phyloP scores from a whole-genome alignment of 1,284 basidiomycete species.

The Boletus mariae region DNA sequence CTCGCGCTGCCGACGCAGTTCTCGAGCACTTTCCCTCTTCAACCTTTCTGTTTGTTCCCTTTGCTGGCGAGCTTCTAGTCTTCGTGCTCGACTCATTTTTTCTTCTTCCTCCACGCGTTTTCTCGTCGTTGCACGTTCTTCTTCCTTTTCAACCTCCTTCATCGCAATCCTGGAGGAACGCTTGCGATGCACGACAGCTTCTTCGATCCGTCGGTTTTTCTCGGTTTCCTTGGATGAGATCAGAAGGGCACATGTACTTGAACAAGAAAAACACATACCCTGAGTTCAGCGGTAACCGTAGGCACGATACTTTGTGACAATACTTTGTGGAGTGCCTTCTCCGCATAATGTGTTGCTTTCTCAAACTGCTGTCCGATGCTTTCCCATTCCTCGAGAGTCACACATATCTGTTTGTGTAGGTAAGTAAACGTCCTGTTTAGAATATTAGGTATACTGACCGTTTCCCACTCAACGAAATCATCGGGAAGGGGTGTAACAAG shows the following conservation, averaged over 20 bases:
- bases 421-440: conserved; percentile 4
- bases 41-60: conserved; percentile 61
- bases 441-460: conserved; percentile 47
- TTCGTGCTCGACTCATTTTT: conserved; percentile 56
- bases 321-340: conserved; percentile 72
- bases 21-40: conserved; percentile 53
- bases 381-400: conserved; percentile 80
- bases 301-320: conserved; percentile 67
- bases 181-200: conserved; percentile 74
- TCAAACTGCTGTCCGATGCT: conserved; percentile 67
- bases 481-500: conserved; percentile 32
- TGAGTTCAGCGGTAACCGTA: conserved; percentile 58
- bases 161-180: conserved; percentile 80
- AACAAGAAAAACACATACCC: conserved; percentile 19
- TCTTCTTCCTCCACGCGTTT: conserved; percentile 62
- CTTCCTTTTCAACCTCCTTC: conserved; percentile 69
- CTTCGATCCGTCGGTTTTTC: conserved; percentile 57
- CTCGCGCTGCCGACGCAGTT: conserved; percentile 53
- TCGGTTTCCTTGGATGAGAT: conserved; percentile 53
- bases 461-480: conserved; percentile 81
- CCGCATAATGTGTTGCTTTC: conserved; percentile 72
- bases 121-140: conserved; percentile 52
- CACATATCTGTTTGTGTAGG: conserved; percentile 55
- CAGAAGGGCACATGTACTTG: conserved; percentile 1
- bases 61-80: conserved; percentile 60